Base-by-base conservation (phyloP, 1,139 yeast species). In the Suhomyces panamericanus region DNA sequence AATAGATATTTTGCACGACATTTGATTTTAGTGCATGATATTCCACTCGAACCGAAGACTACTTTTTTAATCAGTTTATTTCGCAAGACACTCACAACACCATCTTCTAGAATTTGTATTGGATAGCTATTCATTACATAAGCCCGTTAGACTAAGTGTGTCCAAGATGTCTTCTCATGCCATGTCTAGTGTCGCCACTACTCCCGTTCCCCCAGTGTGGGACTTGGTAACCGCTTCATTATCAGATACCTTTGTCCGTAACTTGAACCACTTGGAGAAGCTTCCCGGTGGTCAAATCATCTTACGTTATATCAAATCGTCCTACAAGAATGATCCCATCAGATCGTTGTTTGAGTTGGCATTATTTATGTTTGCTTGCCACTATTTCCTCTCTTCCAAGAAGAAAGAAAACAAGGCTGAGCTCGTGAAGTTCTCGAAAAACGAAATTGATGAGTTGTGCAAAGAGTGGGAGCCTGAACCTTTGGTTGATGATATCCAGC, bases 391-490 rank as follows among this genome's bases (percentile, higher is more conserved):
- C 45, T 78, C 95, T 15, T 81, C 93, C 28, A 88, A 88, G 66
- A 86, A 85, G 60, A 84, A 91, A 53, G 86, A 84, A 54, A 84
- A 85, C 58, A 86, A 86, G 65, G 77, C 83, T 38, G 89, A 85
- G 55, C 77, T 81, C 51, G 86, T 88, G 45, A 74, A 74, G 52
- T 75, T 93, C 49, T 71, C 83, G 8, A 71, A 75, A 35, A 70
- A 69, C 42, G 99, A 93, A 61, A 76, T 89, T 32, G 95, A 91
- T 56, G 95, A 87, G 46, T 76, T 93, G 50, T 81, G 88, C 44
- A 85, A 80, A 20, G 98, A 91, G 50, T 93, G 99, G 99, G 78
- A 78, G 46, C 98, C 99, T 0, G 93, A 81, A 57, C 88, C 96
- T 1, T 66, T 93, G 41, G 89, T 86, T 7, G 75, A 76, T 30